Base-by-base conservation (phyloP, 805 yeast genomes). In the Diddensiella santjacobensis region DNA sequence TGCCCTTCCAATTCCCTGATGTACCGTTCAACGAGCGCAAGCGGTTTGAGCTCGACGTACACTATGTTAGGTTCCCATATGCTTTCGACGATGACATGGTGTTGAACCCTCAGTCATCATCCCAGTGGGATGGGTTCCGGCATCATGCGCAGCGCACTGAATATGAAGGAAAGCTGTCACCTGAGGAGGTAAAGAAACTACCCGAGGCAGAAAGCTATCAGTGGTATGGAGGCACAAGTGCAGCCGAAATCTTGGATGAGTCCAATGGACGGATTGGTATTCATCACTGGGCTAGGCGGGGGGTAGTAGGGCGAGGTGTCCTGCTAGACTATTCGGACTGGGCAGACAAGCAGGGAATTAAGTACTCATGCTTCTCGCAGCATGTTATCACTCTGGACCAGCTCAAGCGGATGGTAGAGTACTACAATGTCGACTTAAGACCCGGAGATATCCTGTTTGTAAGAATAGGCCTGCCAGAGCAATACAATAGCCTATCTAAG, bases 61-160 rank as follows among this genome's bases (percentile, higher is more conserved):
- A 15, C 10, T 23, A 44, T 11, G 48, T 31, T 17, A n/a, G 13
- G 19, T 15, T 15, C 5, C 41, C 41, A 10, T 20, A 38, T n/a
- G 41, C 57, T 3, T 33, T 57, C 26, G 68, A 64, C 44, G 68
- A 64, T 45, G 66, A 58, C 41, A 55, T 55, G 44, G 38, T 31
- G 19, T 46, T 63, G 42, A 64, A 64, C 47, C 65, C 68, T 2
- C 68, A 64, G 48, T 55, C 55, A 20, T 56, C 64, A 22, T 60
- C 65, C 13, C 68, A 64, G 51, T 64, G 67, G 67, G 68, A 64
- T 44, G 68, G 68, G 8, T 54, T 64, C 41, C 52, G 67, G 11
- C 68, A 64, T 44, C 59, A 57, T 48, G 49, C 55, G 6, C 65
- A 61, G 38, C 57, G 53, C 11, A 15, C 13, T 24, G 36, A 37